Percentiles rank a stretch among this genome's conserved stretches.
Evolutionary conservation across 2,329 filamentous ascomycete genomes (phyloP).

Genomic region (Exutisphaerella laricina): DNA sequence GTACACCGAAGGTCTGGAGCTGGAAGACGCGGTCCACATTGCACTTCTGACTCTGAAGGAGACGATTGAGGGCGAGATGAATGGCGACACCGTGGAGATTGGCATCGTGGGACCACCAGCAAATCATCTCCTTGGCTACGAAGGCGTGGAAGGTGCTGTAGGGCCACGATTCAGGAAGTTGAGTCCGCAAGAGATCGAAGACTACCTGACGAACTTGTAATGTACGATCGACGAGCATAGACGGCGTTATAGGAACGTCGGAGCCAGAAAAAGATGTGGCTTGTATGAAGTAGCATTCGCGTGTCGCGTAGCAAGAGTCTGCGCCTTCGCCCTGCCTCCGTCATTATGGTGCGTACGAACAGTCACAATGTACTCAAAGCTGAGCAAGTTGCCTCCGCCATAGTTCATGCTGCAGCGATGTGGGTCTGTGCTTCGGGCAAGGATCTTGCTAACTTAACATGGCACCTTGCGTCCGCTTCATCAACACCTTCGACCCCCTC

Average conservation of each 20-base stretch:
- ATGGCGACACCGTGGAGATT: constrained; percentile 93
- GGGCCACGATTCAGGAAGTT: constrained; percentile 90
- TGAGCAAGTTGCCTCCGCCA: no score
- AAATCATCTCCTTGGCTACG: constrained; percentile 84
- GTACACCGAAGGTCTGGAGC: constrained; percentile 93
- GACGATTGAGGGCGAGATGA: constrained; percentile 99
- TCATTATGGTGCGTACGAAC: no score
- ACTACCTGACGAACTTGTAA: constrained; percentile 98
- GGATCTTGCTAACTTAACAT: no score
- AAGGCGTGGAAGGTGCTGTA: constrained; percentile 71
- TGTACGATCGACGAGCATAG: constrained; percentile 7
- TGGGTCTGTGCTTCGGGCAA: no score
- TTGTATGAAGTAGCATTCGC: constrained; percentile 12
- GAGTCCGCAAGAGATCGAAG: constrained; percentile 96
- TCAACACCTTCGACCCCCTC: no score
- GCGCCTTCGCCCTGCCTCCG: no score
- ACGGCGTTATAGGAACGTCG: constrained; percentile 1
- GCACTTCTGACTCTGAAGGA: constrained; percentile 95
- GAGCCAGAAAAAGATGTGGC: background rate
- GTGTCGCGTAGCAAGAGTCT: no score
- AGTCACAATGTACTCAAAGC: no score
- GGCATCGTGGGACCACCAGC: constrained; percentile 94
- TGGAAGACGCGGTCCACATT: constrained; percentile 98
- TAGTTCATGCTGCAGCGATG: no score
- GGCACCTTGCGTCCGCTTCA: no score